These are phyloP conservation scores for Coemansia sp. DNA, from an alignment of 192 early-diverging fungal genomes.

Conservation along the genomic window DNA sequence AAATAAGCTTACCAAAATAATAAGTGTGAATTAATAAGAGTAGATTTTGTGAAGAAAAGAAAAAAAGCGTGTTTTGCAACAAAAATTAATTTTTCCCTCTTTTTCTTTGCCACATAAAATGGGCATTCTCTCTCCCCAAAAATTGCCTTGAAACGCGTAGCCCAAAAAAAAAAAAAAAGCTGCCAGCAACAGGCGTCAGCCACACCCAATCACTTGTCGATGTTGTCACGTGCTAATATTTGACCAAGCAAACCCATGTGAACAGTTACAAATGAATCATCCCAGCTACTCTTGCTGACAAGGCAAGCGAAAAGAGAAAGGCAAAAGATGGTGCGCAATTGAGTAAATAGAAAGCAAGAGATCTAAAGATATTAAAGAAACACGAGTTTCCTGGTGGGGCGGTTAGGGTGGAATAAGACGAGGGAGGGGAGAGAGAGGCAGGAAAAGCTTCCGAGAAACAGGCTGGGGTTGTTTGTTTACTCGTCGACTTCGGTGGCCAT, in stretches of 20 bases:
- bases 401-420: background rate
- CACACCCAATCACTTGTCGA: background rate
- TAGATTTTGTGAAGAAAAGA: conserved; percentile 9
- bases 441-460: background rate
- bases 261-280: no score
- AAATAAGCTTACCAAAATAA: conserved; percentile 40
- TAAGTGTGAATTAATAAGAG: conserved; percentile 2
- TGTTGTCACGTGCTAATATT: background rate
- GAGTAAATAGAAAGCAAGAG: background rate
- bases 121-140: background rate
- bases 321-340: background rate
- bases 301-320: conserved; percentile 1
- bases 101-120: background rate
- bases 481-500: conserved; percentile 62
- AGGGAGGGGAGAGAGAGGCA: background rate
- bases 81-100: background rate
- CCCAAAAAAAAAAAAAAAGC: background rate
- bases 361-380: background rate
- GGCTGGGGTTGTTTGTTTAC: conserved; percentile 20
- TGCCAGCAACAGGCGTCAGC: background rate
- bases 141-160: background rate
- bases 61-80: background rate
- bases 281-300: no score
- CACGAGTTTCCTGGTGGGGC: background rate
- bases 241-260: background rate